These are phyloP conservation scores for Otatea glauca DNA, from an alignment of 176 grass and related monocot species.

Conservation along the genomic window DNA sequence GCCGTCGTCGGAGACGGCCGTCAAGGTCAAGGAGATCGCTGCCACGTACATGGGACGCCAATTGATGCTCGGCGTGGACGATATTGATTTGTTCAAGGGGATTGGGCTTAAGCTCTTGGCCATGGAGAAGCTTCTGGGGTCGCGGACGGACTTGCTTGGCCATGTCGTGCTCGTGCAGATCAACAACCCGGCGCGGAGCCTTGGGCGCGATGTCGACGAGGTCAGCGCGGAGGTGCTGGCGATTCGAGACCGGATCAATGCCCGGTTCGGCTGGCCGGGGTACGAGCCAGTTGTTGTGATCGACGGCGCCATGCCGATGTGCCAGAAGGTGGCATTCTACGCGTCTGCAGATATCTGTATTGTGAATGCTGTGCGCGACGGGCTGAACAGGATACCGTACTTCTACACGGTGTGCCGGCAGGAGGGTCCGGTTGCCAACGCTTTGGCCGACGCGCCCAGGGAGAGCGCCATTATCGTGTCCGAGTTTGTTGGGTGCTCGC, in stretches of 20 bases:
- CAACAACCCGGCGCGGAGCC: constrained; percentile 57
- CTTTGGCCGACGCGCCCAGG: constrained; percentile 6
- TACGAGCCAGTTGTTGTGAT: constrained; percentile 64
- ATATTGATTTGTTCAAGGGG: constrained; percentile 73
- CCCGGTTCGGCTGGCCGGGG: constrained; percentile 37
- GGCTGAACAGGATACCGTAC: constrained; percentile 62
- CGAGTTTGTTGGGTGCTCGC: constrained; percentile 69
- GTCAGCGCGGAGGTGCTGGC: constrained; percentile 46
- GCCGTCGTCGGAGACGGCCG: constrained; percentile 37
- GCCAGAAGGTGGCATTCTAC: constrained; percentile 70
- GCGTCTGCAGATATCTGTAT: constrained; percentile 58
- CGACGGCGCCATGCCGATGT: constrained; percentile 44
- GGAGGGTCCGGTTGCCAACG: constrained; percentile 32
- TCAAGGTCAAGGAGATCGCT: constrained; percentile 56
- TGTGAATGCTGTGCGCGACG: constrained; percentile 64
- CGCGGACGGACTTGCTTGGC: constrained; percentile 40
- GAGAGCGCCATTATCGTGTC: constrained; percentile 62
- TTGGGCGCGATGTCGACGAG: constrained; percentile 57
- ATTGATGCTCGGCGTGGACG: constrained; percentile 62
- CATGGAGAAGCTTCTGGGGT: constrained; percentile 61
- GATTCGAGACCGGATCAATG: constrained; percentile 58
- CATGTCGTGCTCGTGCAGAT: constrained; percentile 58
- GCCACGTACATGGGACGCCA: constrained; percentile 41
- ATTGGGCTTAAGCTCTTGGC: constrained; percentile 63
- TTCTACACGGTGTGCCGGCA: constrained; percentile 63